Evolutionary conservation across 768 basidiomycete genomes (phyloP).

Genomic region (Kwoniella heveanensis): DNA sequence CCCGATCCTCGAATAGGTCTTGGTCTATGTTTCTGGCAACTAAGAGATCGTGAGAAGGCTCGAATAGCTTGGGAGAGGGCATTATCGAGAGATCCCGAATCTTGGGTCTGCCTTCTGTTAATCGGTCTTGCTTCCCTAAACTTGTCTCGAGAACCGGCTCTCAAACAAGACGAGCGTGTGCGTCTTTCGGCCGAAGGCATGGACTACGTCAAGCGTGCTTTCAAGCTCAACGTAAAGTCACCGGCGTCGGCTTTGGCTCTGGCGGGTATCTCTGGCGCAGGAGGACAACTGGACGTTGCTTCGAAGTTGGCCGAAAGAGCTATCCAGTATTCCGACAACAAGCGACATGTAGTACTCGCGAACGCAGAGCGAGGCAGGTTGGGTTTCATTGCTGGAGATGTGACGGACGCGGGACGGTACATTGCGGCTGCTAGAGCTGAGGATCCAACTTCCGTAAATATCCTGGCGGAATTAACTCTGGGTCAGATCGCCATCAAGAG

Average conservation of each 20-base stretch:
- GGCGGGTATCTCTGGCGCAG: slow-evolving; percentile 35
- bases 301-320: slow-evolving; percentile 91
- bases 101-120: slow-evolving; percentile 77
- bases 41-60: slow-evolving; percentile 80
- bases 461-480: slow-evolving; percentile 75
- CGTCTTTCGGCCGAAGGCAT: slow-evolving; percentile 34
- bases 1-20: slow-evolving; percentile 97
- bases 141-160: slow-evolving; percentile 71
- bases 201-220: slow-evolving; percentile 67
- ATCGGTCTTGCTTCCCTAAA: slow-evolving; percentile 87
- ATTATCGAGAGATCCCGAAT: slow-evolving; percentile 69
- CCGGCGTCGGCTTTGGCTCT: slow-evolving; percentile 47
- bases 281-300: slow-evolving; percentile 61
- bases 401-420: slow-evolving; percentile 69
- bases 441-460: slow-evolving; percentile 65
- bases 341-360: slow-evolving; percentile 64
- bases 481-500: slow-evolving; percentile 84
- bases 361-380: slow-evolving; percentile 85
- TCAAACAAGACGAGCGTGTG: slow-evolving; percentile 65
- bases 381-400: slow-evolving; percentile 69
- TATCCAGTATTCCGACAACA: slow-evolving; percentile 85
- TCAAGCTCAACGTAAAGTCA: slow-evolving; percentile 43
- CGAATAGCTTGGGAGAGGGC: slow-evolving; percentile 88
- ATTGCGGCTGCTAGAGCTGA: slow-evolving; percentile 68
- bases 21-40: slow-evolving; percentile 87